phyloP scores from a whole-genome alignment of 176 grass and related monocot genomes.

The Carex scoparia region DNA sequence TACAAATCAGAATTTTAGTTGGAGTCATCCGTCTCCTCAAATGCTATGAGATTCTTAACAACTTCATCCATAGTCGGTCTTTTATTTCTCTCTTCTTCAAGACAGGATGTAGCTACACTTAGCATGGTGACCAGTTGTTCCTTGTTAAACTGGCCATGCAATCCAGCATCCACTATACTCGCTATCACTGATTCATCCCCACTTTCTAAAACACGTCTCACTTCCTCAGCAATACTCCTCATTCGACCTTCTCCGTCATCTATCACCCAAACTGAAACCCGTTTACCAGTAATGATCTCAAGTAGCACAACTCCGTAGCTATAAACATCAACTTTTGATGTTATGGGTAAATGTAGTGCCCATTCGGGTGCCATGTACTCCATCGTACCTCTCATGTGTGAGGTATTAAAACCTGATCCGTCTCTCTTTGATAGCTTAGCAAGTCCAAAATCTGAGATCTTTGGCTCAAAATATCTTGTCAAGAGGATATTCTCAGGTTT shows the following conservation, averaged over 20 bases:
- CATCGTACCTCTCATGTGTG: conserved; percentile 55
- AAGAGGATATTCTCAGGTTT: conserved; percentile 83
- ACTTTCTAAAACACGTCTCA: conserved; percentile 32
- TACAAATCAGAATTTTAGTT: too few species aligned
- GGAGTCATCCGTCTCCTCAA: conserved; percentile 32
- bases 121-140: conserved; percentile 44
- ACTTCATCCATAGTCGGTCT: conserved; percentile 59
- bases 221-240: conserved; percentile 25
- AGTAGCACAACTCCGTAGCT: conserved; percentile 61
- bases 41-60: conserved; percentile 38
- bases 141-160: conserved; percentile 44
- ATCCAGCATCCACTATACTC: conserved; percentile 43
- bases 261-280: conserved; percentile 33
- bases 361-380: conserved; percentile 80
- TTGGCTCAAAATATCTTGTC: conserved; percentile 56
- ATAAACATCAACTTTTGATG: conserved; percentile 65
- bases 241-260: not conserved
- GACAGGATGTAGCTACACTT: conserved; percentile 34
- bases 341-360: conserved; percentile 35
- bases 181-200: conserved; percentile 34
- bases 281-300: conserved; percentile 48
- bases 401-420: conserved; percentile 26
- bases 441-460: conserved; percentile 70
- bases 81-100: conserved; percentile 43
- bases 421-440: conserved; percentile 55